These are phyloP conservation scores for Bothia castanella DNA, from an alignment of 1,284 basidiomycete species.

Conservation along the genomic window DNA sequence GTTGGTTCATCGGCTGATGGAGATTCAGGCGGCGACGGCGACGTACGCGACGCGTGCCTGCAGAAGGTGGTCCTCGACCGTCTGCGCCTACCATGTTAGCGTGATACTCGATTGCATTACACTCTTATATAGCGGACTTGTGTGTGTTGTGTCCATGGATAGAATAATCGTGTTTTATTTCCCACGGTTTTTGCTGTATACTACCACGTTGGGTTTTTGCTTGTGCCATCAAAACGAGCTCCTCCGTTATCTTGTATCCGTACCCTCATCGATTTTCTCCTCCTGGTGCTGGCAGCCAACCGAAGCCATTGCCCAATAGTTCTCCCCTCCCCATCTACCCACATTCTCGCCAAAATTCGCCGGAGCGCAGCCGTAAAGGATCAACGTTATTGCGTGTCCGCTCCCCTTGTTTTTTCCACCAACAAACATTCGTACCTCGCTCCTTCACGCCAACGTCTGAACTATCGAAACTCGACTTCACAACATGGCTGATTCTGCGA, in stretches of 20 bases:
- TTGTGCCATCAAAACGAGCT: constrained; percentile 28
- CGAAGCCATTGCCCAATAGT: constrained; percentile 15
- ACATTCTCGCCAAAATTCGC: constrained; percentile 24
- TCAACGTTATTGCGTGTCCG: constrained; percentile 18
- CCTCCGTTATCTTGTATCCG: constrained; percentile 36
- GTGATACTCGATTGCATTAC: too few species aligned
- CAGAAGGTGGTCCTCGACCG: constrained; percentile 4
- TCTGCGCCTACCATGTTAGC: neutral
- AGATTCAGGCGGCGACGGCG: constrained; percentile 39
- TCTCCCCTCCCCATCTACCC: neutral
- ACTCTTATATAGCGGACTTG: neutral
- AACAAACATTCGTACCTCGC: constrained; percentile 19
- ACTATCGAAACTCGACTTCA: constrained; percentile 13
- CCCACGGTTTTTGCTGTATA: constrained; percentile 30
- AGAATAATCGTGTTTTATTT: constrained; percentile 8
- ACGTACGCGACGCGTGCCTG: constrained; percentile 26
- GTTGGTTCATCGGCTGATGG: neutral
- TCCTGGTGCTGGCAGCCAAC: constrained; percentile 26
- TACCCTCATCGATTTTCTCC: constrained; percentile 33
- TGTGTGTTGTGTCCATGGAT: neutral
- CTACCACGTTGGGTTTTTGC: constrained; percentile 34
- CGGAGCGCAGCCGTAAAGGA: constrained; percentile 21
- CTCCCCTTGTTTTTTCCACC: constrained; percentile 25
- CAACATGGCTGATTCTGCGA: constrained; percentile 59
- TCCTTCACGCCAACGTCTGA: constrained; percentile 18